Evolutionary conservation across 192 early-diverging fungal species (phyloP), one percentile per base, ranked within the genome.

Genomic region (Coemansia sp.): DNA sequence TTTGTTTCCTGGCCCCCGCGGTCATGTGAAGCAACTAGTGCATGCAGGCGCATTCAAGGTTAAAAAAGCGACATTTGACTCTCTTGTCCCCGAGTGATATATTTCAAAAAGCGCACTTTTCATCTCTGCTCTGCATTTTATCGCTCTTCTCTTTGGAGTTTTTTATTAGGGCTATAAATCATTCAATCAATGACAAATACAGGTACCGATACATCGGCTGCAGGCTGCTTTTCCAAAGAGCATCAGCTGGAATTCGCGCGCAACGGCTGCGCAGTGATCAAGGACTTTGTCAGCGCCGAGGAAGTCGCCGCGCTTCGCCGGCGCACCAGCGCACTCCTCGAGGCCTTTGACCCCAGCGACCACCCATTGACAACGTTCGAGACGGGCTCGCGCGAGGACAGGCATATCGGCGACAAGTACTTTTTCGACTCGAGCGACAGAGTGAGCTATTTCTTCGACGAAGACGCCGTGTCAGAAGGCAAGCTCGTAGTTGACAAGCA

Each of bases 401-500:
- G 83, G 25, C 90, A 93, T 70, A 85, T 89, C 32, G 89, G 93
- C 25, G 91, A 94, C 66, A 88, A 89, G 20, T 97, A 97, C 72
- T 97, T 95, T 82, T 82, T 97, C 19, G 76, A 75, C 27, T 91
- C 89, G 2, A 89, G 91, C 23, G 89, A 91, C 71, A 91, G 93
- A 60, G 71, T 92, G 59, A 82, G 90, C 18, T 95, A 85, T 69
- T 97, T 97, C 68, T 90, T 95, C 58, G 95, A 97, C 68, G 85
- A 91, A 36, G 89, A 82, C 42, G 93, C 94, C 0, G 87, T 88
- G 49, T 64, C 63, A 9, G 64, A 86, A 22, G 91, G 89, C 13
- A 69, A 84, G 18, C 62, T 97, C 27, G 67, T 71, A 3, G 85
- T 86, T 18, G 83, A 79, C 7, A 88, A 90, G 55, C 64, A 72